Conservation (phyloP, 73 alveolate species). For the Paramecium bursaria region DNA sequence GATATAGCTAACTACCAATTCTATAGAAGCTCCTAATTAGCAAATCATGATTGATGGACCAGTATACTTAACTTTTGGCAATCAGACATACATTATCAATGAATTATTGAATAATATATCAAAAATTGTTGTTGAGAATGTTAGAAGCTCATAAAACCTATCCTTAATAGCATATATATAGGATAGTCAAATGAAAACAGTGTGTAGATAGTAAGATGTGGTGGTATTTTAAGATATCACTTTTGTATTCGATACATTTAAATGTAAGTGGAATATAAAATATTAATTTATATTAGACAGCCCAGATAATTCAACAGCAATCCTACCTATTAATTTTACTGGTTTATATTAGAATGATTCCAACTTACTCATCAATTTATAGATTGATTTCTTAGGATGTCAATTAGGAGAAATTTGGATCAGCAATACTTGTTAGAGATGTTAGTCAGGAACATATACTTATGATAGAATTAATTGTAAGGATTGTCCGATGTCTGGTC, state of each 20-base stretch:
- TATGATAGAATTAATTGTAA: neutral
- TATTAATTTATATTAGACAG: neutral
- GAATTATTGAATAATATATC: neutral
- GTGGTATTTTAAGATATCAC: neutral
- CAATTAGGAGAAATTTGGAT: conserved; percentile 44
- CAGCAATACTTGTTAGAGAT: neutral
- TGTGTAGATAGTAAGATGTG: neutral
- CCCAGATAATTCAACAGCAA: neutral
- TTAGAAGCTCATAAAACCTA: neutral
- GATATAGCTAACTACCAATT: too few relatives aligned
- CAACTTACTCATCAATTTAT: neutral
- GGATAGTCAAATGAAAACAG: neutral
- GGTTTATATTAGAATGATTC: neutral
- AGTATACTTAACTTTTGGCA: neutral
- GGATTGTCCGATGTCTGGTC: neutral
- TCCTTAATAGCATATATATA: neutral
- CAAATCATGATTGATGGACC: conserved; percentile 53
- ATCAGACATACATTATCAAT: conserved; percentile 1
- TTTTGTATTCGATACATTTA: neutral
- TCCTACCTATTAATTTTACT: neutral
- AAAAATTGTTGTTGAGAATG: neutral
- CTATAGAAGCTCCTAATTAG: too few relatives aligned
- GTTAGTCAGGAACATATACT: conserved; percentile 18
- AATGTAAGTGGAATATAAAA: neutral
- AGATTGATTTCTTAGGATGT: neutral